phyloP scores from a whole-genome alignment of 2,329 filamentous ascomycete genomes.

The Iodosphaeria phyllophila region DNA sequence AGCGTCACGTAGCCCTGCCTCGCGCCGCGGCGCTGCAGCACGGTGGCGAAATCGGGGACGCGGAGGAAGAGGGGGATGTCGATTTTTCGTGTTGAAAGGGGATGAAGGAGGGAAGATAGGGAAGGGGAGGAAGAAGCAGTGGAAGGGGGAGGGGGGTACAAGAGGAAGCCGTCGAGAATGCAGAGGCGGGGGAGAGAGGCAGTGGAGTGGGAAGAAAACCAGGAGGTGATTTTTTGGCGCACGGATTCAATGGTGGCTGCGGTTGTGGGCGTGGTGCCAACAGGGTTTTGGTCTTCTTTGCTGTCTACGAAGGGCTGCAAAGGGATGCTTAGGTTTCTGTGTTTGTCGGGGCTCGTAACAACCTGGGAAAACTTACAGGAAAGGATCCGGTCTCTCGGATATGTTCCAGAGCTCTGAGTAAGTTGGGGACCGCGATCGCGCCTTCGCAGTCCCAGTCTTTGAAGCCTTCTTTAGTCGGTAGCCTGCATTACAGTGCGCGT shows the following conservation, averaged over 20 bases:
- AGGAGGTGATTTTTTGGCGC: slow-evolving; percentile 25
- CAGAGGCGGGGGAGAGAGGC: slow-evolving; percentile 37
- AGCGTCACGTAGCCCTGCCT: slow-evolving; percentile 62
- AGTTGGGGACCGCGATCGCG: slow-evolving; percentile 51
- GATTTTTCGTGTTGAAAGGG: too few relatives aligned
- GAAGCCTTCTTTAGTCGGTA: slow-evolving; percentile 39
- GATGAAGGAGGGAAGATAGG: too few relatives aligned
- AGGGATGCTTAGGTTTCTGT: not conserved
- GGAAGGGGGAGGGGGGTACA: slow-evolving; percentile 43
- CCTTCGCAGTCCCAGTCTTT: slow-evolving; percentile 86
- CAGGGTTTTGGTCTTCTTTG: slow-evolving; percentile 44
- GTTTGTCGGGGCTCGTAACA: not conserved
- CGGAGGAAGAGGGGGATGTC: slow-evolving; percentile 66
- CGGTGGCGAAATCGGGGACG: slow-evolving; percentile 42
- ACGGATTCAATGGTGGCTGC: slow-evolving; percentile 24
- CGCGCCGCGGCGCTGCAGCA: slow-evolving; percentile 46
- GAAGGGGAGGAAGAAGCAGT: slow-evolving; percentile 36
- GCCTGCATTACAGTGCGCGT: slow-evolving; percentile 18
- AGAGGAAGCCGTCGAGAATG: slow-evolving; percentile 75
- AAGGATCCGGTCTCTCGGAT: slow-evolving; percentile 50
- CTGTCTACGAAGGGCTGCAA: slow-evolving; percentile 29
- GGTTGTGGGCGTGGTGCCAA: slow-evolving; percentile 34
- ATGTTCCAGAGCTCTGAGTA: slow-evolving; percentile 48
- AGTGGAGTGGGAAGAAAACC: too few relatives aligned
- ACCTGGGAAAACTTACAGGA: slow-evolving; percentile 33